Evolutionary conservation across 2,329 filamentous ascomycete species (phyloP), one percentile per base, ranked within the genome.

Genomic region (Xylariaceae sp.): DNA sequence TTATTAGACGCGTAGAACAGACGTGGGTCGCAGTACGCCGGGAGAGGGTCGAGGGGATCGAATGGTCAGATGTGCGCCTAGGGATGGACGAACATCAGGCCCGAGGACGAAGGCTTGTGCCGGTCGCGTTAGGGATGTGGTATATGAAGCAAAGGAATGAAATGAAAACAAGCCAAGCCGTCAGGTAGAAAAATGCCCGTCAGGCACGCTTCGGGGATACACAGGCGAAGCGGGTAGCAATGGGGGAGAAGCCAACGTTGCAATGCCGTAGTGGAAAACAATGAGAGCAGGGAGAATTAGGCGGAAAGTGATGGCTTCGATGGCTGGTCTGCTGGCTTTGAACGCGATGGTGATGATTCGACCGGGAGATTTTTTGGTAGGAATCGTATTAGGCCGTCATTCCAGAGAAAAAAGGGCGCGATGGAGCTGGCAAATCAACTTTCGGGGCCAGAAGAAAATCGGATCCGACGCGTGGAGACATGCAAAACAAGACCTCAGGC

Each of bases 371-470:
- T 54, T 57, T 57, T 57, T 19, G 6, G 7, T 4, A n/a, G n/a
- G n/a, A n/a, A 26, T 29, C 15, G 15, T 22, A 6, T 59, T 59
- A 26, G 54, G 57, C 54, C 47, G 57, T 54, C 51, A 56, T 56
- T 46, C 37, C 18, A 22, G 41, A 40, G 42, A 34, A 32, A 45
- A 36, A 51, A 57, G 54, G 42, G 40, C 56, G 49, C 44, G 56
- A 53, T 43, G 53, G 47, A 56, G 53, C 50, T 51, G 53, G 34
- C 40, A 19, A 21, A 22, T 2, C 32, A 34, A 34, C 32, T 9
- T 10, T 9, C 32, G 32, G 9, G 9, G 32, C 32, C 7, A 34
- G 9, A 34, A 34, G 32, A 34, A 34, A 34, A 34, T 3, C 13
- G 32, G 32, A 10, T 7, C 32, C 32, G 32, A 15, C 32, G 32